These are phyloP conservation scores for Fragaria nilgerrensis DNA, from an alignment of 306 rosid species.

Conservation along the genomic window DNA sequence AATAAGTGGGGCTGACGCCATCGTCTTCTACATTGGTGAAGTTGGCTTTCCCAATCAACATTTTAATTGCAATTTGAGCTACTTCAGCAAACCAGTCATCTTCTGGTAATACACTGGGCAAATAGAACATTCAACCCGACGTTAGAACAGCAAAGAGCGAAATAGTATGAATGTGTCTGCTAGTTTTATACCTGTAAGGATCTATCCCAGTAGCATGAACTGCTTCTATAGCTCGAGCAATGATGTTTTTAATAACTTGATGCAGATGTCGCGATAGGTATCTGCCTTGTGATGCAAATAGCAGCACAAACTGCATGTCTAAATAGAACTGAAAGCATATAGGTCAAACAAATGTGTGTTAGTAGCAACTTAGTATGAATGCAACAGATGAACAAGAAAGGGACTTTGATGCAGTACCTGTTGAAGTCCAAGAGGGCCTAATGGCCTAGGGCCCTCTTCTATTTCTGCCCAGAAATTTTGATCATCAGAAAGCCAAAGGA, in stretches of 20 bases:
- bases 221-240: slow-evolving; percentile 69
- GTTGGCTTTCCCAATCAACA: slow-evolving; percentile 65
- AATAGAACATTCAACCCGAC: slow-evolving; percentile 14
- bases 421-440: slow-evolving; percentile 90
- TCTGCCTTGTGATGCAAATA: slow-evolving; percentile 86
- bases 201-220: slow-evolving; percentile 78
- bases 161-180: background rate
- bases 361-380: background rate
- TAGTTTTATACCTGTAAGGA: slow-evolving; percentile 64
- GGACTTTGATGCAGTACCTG: slow-evolving; percentile 49
- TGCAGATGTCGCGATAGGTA: slow-evolving; percentile 77
- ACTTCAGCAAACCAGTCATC: slow-evolving; percentile 97
- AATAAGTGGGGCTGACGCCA: slow-evolving; percentile 57
- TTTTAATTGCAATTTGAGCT: slow-evolving; percentile 74
- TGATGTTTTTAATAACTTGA: slow-evolving; percentile 75
- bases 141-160: background rate
- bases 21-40: slow-evolving; percentile 56
- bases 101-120: slow-evolving; percentile 68
- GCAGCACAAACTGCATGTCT: slow-evolving; percentile 94
- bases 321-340: slow-evolving; percentile 62
- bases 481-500: slow-evolving; percentile 83
- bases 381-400: background rate
- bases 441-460: slow-evolving; percentile 57
- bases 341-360: background rate
- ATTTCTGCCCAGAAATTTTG: slow-evolving; percentile 84